Conservation (phyloP, 805 yeast genomes). For the Cyberlindnera maritima region DNA sequence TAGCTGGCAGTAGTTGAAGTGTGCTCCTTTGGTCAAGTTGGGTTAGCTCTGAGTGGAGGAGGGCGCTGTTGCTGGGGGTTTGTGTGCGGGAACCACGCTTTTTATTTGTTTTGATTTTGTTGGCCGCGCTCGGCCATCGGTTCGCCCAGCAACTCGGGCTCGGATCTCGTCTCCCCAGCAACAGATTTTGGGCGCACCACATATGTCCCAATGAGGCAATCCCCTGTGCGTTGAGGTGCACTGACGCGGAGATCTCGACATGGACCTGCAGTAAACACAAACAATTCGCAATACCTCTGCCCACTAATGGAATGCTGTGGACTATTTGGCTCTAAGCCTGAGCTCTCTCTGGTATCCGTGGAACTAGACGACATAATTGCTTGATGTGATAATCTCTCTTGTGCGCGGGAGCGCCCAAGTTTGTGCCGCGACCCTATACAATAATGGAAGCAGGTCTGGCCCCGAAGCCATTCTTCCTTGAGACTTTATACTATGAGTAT, state of each 20-base stretch:
- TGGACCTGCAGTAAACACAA: slow-evolving; percentile 5
- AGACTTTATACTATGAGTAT: no score
- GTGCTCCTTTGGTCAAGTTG: background rate
- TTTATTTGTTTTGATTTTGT: slow-evolving; percentile 18
- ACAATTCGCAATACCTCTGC: background rate
- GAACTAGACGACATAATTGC: no score
- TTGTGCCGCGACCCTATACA: no score
- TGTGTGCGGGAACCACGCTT: slow-evolving; percentile 10
- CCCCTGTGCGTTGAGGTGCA: background rate
- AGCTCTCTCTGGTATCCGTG: background rate
- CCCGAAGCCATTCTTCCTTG: no score
- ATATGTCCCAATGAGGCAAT: slow-evolving; percentile 4
- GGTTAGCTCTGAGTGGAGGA: no score
- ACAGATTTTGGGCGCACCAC: slow-evolving; percentile 1
- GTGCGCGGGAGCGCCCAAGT: no score
- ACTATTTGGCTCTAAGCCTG: background rate
- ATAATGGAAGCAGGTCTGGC: background rate
- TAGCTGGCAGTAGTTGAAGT: no score
- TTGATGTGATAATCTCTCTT: no score
- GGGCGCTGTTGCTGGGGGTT: background rate
- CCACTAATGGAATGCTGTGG: slow-evolving; percentile 3
- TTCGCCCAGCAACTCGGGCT: slow-evolving; percentile 13
- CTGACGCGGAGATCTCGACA: background rate
- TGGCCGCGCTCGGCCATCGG: slow-evolving; percentile 13
- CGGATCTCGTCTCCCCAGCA: slow-evolving; percentile 1